These are phyloP conservation scores for Suillus cothurnatus DNA, from an alignment of 768 basidiomycete species.

Conservation along the genomic window DNA sequence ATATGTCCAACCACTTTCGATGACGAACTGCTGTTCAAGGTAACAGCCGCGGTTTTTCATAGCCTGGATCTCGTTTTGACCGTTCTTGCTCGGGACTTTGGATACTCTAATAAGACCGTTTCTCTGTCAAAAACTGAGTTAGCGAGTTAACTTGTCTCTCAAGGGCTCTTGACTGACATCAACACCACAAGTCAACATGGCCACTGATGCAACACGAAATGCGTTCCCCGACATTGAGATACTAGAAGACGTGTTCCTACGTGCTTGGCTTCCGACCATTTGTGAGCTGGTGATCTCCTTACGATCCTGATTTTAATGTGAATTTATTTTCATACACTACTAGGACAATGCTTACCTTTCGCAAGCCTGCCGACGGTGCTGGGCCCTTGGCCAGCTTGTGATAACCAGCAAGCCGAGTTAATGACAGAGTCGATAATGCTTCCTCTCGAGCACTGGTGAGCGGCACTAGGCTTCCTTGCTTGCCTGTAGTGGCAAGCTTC, in stretches of 20 bases:
- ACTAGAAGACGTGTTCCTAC: too few relatives aligned
- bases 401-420: background rate
- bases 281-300: background rate
- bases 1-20: background rate
- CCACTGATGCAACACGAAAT: background rate
- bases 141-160: too few relatives aligned
- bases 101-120: background rate
- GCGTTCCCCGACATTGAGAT: too few relatives aligned
- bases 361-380: background rate
- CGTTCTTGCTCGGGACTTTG: background rate
- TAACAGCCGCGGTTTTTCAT: background rate
- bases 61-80: background rate
- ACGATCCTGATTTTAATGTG: background rate
- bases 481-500: too few relatives aligned
- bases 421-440: background rate
- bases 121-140: background rate
- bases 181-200: background rate
- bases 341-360: background rate
- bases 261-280: background rate
- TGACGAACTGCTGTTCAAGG: background rate
- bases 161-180: background rate
- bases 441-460: background rate
- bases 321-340: background rate
- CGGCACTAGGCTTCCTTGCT: background rate
- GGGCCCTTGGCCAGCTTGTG: constrained; percentile 2